These are phyloP conservation scores for Neurospora tetraspora DNA, from an alignment of 495 filamentous ascomycete species.

Conservation along the genomic window DNA sequence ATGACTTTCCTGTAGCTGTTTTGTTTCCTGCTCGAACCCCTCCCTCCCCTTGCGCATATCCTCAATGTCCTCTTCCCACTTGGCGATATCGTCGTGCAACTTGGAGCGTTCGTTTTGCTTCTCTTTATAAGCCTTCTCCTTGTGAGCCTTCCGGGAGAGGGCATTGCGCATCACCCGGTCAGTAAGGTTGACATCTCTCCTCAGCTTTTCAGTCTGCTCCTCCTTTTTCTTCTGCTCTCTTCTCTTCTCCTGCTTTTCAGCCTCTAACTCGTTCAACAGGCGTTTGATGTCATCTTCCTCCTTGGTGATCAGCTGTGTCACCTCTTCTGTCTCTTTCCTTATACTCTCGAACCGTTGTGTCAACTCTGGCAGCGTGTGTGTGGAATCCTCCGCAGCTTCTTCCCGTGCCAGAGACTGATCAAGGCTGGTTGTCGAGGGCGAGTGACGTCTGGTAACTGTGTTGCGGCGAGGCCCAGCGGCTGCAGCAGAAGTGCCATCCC, in stretches of 20 bases:
- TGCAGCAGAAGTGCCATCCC: constrained; percentile 49
- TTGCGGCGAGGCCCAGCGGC: constrained; percentile 51
- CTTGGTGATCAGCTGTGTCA: constrained; percentile 40
- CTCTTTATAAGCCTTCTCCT: constrained; percentile 68
- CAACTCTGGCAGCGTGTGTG: constrained; percentile 42
- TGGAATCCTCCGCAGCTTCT: constrained; percentile 31
- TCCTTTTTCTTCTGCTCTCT: constrained; percentile 75
- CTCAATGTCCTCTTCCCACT: constrained; percentile 47
- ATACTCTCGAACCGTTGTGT: constrained; percentile 63
- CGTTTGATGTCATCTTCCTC: constrained; percentile 60
- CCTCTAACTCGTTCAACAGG: constrained; percentile 65
- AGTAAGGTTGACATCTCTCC: constrained; percentile 66
- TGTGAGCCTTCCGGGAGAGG: constrained; percentile 66
- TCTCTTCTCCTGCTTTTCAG: constrained; percentile 59
- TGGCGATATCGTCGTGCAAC: constrained; percentile 43
- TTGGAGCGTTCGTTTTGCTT: constrained; percentile 56
- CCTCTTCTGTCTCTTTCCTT: constrained; percentile 58
- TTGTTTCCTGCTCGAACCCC: constrained; percentile 31
- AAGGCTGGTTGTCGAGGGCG: constrained; percentile 55
- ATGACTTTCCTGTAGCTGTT: constrained; percentile 33
- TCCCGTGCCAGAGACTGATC: constrained; percentile 43
- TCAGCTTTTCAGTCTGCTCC: constrained; percentile 69
- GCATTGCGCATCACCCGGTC: constrained; percentile 79
- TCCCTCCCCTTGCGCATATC: constrained; percentile 33
- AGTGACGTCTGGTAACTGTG: constrained; percentile 62